Base-by-base conservation (phyloP, 805 yeast species). In the Candida sphagnicola region DNA sequence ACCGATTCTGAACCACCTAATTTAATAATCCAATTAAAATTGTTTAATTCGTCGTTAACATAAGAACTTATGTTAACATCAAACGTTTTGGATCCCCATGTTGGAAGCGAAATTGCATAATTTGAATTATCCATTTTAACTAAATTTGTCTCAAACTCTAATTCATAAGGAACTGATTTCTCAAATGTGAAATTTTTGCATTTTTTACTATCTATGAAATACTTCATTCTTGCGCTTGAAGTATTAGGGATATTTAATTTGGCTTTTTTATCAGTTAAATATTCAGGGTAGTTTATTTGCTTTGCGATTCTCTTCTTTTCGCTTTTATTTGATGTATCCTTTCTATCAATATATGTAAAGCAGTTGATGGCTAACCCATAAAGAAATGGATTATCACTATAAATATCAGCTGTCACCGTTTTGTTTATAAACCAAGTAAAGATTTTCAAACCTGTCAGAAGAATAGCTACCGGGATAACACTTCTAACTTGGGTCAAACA, bases 301-400 rank as follows among this genome's bases (percentile, higher is more conserved):
- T 16, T 15, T 13, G 5, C 4, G n/a, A 31, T 31, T 18, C 11
- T 31, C 21, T n/a, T 29, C 33, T 21, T 21, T 38, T 11, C n/a
- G 44, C 40, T 10, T 37, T 42, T 24, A 31, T 52, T 39, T n/a
- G 44, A 46, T 15, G 55, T 57, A 4, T 66, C n/a, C n/a, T n/a
- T n/a, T n/a, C n/a, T n/a, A 23, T 33, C 57, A 29, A 81, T 58
- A 31, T 59, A 65, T 15, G 79, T 78, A 50, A 82, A 72, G 37
- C 82, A 74, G 35, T 78, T 71, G 42, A 80, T 56, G 0, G 77
- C 82, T 31, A 74, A 69, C 1, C 87, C 86, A 46, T 80, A 82
- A 11, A 82, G 54, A 50, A 61, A 82, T 2, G 89, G 89, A 47
- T 69, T 66, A 31, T 80, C 85, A 24, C 63, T 61, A 49, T 77